Base-by-base conservation (phyloP, 2,329 filamentous ascomycete species). In the Fusarium anguioides region DNA sequence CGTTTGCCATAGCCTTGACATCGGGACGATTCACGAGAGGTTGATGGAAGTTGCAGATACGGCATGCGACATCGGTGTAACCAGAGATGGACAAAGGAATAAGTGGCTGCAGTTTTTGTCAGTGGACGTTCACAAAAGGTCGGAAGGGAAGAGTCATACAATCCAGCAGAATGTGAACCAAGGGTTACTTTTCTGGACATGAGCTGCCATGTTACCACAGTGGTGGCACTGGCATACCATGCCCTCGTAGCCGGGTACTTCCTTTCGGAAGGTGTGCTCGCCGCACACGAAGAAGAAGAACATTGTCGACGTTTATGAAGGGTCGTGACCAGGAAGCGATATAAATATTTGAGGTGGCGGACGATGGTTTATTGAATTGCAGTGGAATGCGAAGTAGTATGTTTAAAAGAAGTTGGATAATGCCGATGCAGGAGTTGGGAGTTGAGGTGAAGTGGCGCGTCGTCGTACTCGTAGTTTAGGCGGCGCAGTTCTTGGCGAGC, bases 121-220 rank as follows among this genome's bases (percentile, higher is more conserved):
- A 76, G 72, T 27, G 12, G 45, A 17, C 29, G 17, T 31, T 31
- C 21, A 45, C 8, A 29, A 50, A 41, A 10, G 10, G 11, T 11
- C n/a, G 21, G 15, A 23, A 31, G 15, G 26, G 44, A 21, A 9
- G 1, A 20, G 11, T 80, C 85, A 73, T 78, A 89, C 87, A 51
- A 93, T 79, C 78, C 91, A 93, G 82, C 91, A 94, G 74, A 94
- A 89, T 7, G 91, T 94, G 74, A 94, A 94, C 89, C 90, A 93
- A 39, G 88, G 87, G 60, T 89, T 83, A 59, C 83, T 84, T 77
- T 89, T 89, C 73, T 88, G 81, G 57, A 89, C 87, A 63, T 81
- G 81, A 15, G 82, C 88, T 4, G 83, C 81, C 78, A 85, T 87
- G 81, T 90, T 90, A 50, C 88, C 87, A 76, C 88, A 90, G 77